Percentiles rank a stretch among this genome's conserved stretches.
phyloP scores from a whole-genome alignment of 176 grass and related monocot genomes.

The Ensete ventricosum region DNA sequence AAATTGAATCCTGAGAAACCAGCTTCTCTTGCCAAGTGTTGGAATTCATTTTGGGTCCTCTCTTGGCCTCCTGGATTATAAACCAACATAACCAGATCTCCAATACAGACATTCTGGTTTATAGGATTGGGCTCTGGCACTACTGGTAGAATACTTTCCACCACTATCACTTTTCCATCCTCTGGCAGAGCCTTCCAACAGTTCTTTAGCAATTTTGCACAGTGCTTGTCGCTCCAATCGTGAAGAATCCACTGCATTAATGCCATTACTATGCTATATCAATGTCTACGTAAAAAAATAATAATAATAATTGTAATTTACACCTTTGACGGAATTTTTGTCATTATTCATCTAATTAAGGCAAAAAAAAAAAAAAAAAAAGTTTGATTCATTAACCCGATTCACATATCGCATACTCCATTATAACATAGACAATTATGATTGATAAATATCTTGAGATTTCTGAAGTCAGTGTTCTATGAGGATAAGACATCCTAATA shows the following conservation, averaged over 20 bases:
- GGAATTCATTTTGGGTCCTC: slow-evolving; percentile 28
- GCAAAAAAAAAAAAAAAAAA: no score
- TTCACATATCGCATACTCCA: no score
- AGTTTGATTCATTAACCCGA: no score
- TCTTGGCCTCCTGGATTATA: slow-evolving; percentile 24
- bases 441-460: no score
- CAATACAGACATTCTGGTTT: background rate
- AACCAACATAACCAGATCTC: slow-evolving; percentile 14
- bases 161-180: slow-evolving; percentile 23
- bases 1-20: slow-evolving; percentile 12
- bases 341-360: no score
- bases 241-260: slow-evolving; percentile 24
- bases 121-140: background rate
- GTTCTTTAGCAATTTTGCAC: background rate
- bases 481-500: no score
- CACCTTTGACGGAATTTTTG: no score
- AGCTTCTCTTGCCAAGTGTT: background rate
- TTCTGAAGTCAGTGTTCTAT: no score
- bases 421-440: no score
- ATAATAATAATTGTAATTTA: no score
- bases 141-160: slow-evolving; percentile 3
- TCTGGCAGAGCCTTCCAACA: slow-evolving; percentile 7
- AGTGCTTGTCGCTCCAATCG: slow-evolving; percentile 20
- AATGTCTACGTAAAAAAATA: no score
- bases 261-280: no score